Conservation (phyloP, 352 stramenopile species). For the Pythium aquatile region DNA sequence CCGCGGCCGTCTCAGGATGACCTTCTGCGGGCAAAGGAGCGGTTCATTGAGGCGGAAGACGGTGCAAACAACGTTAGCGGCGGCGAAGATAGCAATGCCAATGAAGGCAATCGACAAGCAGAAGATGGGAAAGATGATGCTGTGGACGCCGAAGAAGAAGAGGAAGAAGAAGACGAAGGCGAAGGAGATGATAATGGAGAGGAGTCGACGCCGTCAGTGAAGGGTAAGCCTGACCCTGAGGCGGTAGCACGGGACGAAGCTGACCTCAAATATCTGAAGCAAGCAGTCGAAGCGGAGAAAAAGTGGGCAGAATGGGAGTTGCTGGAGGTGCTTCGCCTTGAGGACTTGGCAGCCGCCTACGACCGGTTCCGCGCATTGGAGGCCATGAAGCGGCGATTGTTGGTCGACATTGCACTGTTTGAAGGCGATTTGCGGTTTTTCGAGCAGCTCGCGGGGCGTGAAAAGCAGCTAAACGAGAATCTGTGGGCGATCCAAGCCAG, state of each 20-base stretch:
- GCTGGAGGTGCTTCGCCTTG: slow-evolving; percentile 36
- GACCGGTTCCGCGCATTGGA: slow-evolving; percentile 28
- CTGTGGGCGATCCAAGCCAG: slow-evolving; percentile 59
- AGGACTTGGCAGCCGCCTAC: slow-evolving; percentile 35
- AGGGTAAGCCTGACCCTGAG: not conserved
- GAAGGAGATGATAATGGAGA: not conserved
- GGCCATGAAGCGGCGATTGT: slow-evolving; percentile 32
- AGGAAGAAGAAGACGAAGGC: slow-evolving; percentile 15
- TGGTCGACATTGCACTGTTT: slow-evolving; percentile 47
- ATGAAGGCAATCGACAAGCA: not conserved
- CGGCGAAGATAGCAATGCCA: slow-evolving; percentile 11
- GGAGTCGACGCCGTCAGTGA: not conserved
- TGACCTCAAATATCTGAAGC: slow-evolving; percentile 46
- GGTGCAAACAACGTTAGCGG: not conserved
- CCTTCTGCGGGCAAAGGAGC: slow-evolving; percentile 33
- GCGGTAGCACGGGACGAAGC: slow-evolving; percentile 39
- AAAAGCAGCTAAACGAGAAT: slow-evolving; percentile 44
- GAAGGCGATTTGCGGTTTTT: slow-evolving; percentile 53
- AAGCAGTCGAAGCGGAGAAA: slow-evolving; percentile 40
- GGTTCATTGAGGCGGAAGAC: slow-evolving; percentile 32
- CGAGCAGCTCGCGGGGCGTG: slow-evolving; percentile 35
- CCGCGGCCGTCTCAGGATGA: slow-evolving; percentile 39
- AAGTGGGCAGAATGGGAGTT: slow-evolving; percentile 52
- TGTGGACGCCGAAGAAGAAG: slow-evolving; percentile 9
- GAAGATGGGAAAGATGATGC: slow-evolving; percentile 11